phyloP scores from a whole-genome alignment of 2,329 filamentous ascomycete genomes.

The Diaporthe citrichinensis region DNA sequence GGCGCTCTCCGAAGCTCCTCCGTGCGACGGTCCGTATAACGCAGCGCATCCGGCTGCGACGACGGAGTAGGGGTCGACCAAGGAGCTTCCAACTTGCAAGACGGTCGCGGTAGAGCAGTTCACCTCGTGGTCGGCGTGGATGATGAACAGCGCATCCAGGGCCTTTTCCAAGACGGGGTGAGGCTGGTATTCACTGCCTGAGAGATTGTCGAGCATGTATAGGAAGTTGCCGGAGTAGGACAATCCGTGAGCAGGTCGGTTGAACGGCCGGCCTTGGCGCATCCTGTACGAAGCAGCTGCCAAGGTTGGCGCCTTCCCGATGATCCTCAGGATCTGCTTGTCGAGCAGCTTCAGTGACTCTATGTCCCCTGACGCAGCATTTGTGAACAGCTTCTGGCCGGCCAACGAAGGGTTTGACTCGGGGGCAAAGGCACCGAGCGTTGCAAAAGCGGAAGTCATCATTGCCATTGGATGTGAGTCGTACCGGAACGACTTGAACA shows the following conservation, averaged over 20 bases:
- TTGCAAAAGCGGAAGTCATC: slow-evolving; percentile 64
- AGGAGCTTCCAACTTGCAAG: slow-evolving; percentile 68
- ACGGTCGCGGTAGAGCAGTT: slow-evolving; percentile 70
- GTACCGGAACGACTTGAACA: slow-evolving; percentile 66
- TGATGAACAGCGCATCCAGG: slow-evolving; percentile 68
- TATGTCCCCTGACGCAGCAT: slow-evolving; percentile 57
- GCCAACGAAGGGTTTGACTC: slow-evolving; percentile 65
- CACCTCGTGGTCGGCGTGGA: slow-evolving; percentile 72
- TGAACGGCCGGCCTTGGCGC: slow-evolving; percentile 65
- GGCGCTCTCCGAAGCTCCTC: slow-evolving; percentile 70
- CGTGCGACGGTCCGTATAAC: slow-evolving; percentile 70
- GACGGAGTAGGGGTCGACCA: slow-evolving; percentile 69
- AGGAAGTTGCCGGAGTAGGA: slow-evolving; percentile 70
- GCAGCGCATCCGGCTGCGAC: slow-evolving; percentile 67
- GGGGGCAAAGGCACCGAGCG: slow-evolving; percentile 63
- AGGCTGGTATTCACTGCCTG: slow-evolving; percentile 61
- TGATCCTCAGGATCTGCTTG: slow-evolving; percentile 66
- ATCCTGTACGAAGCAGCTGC: slow-evolving; percentile 67
- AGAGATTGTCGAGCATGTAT: slow-evolving; percentile 66
- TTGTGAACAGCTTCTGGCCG: slow-evolving; percentile 65
- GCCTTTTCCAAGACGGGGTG: slow-evolving; percentile 64
- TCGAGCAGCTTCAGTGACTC: slow-evolving; percentile 61
- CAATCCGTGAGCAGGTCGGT: slow-evolving; percentile 61
- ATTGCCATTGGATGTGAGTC: slow-evolving; percentile 68
- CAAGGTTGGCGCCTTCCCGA: slow-evolving; percentile 65